Evolutionary conservation across 2,329 filamentous ascomycete genomes (phyloP).

Genomic region (Claviceps paspali): DNA sequence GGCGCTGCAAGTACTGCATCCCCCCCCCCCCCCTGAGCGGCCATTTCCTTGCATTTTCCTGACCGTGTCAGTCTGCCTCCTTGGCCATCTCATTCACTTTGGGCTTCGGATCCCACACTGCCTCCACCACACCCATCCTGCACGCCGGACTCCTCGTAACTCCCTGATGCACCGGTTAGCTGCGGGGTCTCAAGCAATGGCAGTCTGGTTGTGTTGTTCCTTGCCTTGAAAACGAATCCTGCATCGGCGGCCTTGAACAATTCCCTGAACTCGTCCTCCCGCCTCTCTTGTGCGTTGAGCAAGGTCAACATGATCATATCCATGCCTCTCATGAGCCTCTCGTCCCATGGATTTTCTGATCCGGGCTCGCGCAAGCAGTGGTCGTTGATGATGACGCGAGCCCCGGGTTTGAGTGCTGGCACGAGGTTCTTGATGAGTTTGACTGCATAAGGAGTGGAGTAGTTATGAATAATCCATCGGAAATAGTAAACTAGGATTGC

Average conservation of each 20-base stretch:
- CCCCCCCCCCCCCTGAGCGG: too few relatives aligned
- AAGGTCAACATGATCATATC: conserved; percentile 36
- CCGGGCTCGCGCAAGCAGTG: conserved; percentile 27
- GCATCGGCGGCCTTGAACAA: conserved; percentile 28
- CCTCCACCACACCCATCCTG: conserved; percentile 33
- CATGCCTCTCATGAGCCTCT: conserved; percentile 32
- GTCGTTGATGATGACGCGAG: conserved; percentile 31
- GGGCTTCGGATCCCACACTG: conserved; percentile 24
- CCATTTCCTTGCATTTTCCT: too few relatives aligned
- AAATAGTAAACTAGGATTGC: conserved; percentile 34
- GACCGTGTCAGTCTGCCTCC: neutral
- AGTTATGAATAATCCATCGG: conserved; percentile 47
- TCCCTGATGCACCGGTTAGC: conserved; percentile 14
- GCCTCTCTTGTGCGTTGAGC: conserved; percentile 36
- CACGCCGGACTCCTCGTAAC: conserved; percentile 25
- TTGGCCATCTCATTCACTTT: neutral
- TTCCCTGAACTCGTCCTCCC: conserved; percentile 27
- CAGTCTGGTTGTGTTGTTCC: conserved; percentile 2
- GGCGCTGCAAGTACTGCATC: too few relatives aligned
- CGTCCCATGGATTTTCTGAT: conserved; percentile 27
- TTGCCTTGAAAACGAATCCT: conserved; percentile 28
- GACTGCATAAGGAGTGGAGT: conserved; percentile 36
- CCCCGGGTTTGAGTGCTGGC: conserved; percentile 39
- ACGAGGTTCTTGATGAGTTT: conserved; percentile 34
- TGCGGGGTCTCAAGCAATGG: neutral